Evolutionary conservation across 345 rosid genomes (phyloP).

Genomic region (Eutrema yunnanense): DNA sequence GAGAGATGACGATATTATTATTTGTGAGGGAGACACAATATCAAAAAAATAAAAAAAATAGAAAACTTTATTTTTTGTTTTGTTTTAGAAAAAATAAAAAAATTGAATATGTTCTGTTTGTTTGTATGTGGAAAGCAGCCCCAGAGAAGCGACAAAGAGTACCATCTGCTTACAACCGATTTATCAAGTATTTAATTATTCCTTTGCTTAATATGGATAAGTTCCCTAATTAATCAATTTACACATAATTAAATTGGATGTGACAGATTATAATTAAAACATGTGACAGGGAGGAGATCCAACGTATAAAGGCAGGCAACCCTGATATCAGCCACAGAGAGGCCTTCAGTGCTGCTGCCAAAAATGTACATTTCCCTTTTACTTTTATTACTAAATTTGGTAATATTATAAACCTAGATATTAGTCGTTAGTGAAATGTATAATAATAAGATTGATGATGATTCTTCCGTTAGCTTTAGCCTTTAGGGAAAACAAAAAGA

Average conservation of each 20-base stretch:
- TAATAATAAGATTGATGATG: background rate
- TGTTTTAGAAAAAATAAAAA: background rate
- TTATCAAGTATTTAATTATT: conserved; percentile 69
- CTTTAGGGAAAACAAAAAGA: background rate
- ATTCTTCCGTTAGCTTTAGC: background rate
- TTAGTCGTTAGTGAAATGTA: background rate
- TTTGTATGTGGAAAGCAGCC: conserved; percentile 47
- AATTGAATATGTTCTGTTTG: conserved; percentile 29
- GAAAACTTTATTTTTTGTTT: too few species aligned
- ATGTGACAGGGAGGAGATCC: conserved; percentile 85
- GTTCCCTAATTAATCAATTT: background rate
- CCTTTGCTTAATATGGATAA: conserved; percentile 13
- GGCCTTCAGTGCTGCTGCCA: conserved; percentile 96
- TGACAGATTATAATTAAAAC: conserved; percentile 2
- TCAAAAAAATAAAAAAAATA: background rate
- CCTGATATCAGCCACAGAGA: conserved; percentile 98
- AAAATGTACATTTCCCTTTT: conserved; percentile 56
- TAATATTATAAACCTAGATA: background rate
- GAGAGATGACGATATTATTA: conserved; percentile 25
- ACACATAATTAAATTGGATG: conserved; percentile 8
- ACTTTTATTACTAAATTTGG: background rate
- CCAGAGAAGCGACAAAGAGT: conserved; percentile 99
- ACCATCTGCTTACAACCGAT: conserved; percentile 99
- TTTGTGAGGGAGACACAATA: background rate
- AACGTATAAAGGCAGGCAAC: conserved; percentile 93